Percentiles rank a stretch among this genome's conserved stretches.
phyloP scores from a whole-genome alignment of 192 early-diverging fungal species.

The Coemansia sp. region DNA sequence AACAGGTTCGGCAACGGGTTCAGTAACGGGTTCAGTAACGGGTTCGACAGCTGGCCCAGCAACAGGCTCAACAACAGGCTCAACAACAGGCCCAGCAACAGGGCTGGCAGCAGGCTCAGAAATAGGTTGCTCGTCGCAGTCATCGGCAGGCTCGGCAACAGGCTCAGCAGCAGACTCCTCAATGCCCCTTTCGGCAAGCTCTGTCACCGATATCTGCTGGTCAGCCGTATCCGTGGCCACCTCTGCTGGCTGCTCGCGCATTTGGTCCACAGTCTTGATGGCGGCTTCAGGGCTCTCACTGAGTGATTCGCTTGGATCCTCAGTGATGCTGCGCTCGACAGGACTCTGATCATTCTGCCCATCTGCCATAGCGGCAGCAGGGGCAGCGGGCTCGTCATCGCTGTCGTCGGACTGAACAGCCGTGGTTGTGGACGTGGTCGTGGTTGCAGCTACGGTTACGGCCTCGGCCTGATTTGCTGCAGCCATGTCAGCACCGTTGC shows the following conservation, averaged over 20 bases:
- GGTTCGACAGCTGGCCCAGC: not conserved
- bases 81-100: not conserved
- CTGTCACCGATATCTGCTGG: not conserved
- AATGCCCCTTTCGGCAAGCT: not conserved
- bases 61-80: not conserved
- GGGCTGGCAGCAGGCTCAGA: not conserved
- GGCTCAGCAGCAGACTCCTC: not conserved
- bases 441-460: not conserved
- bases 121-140: not conserved
- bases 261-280: not conserved
- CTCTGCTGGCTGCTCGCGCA: not conserved
- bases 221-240: not conserved
- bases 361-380: slow-evolving; percentile 1
- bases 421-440: slow-evolving; percentile 3
- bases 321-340: not conserved
- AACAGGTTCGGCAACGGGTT: not conserved
- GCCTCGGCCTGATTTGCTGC: slow-evolving; percentile 2
- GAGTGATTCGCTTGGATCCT: not conserved
- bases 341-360: not conserved
- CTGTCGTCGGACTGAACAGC: slow-evolving; percentile 29
- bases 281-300: not conserved
- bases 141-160: not conserved
- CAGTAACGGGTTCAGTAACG: not conserved
- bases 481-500: not conserved
- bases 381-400: slow-evolving; percentile 19